Evolutionary conservation across 2,329 filamentous ascomycete genomes (phyloP).

Genomic region (Fusarium anthophilum): DNA sequence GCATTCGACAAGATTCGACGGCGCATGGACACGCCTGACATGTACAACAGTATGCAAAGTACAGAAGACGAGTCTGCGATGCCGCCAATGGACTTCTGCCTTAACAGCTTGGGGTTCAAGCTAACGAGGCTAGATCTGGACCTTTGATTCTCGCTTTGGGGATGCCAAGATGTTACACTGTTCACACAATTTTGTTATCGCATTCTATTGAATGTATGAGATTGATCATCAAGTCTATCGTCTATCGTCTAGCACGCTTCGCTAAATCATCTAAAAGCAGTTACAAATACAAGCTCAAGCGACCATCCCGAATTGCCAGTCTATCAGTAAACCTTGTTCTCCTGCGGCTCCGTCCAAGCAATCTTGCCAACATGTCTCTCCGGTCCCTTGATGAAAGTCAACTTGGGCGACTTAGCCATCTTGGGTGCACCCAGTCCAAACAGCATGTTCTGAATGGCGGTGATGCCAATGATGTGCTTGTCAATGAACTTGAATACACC

Average conservation of each 20-base stretch:
- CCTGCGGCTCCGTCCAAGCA: not conserved
- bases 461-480: slow-evolving; percentile 12
- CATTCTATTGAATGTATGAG: not conserved
- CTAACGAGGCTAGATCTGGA: no score
- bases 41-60: not conserved
- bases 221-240: not conserved
- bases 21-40: accelerated
- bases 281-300: not conserved
- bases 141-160: not conserved
- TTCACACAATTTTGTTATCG: accelerated
- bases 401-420: slow-evolving; percentile 1
- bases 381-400: slow-evolving; percentile 3
- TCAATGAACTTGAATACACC: slow-evolving; percentile 24
- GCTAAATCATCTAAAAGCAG: not conserved
- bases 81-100: no score
- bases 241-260: not conserved
- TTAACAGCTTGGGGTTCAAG: not conserved
- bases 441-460: slow-evolving; percentile 15
- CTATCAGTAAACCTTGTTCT: not conserved
- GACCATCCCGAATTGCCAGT: not conserved
- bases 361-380: not conserved
- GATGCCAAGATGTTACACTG: accelerated
- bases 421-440: not conserved
- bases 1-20: not conserved
- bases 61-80: not conserved